Percentiles rank a stretch among this genome's conserved stretches.
Conservation (phyloP, 2,329 filamentous ascomycete genomes). For the Didymella segeticola region DNA sequence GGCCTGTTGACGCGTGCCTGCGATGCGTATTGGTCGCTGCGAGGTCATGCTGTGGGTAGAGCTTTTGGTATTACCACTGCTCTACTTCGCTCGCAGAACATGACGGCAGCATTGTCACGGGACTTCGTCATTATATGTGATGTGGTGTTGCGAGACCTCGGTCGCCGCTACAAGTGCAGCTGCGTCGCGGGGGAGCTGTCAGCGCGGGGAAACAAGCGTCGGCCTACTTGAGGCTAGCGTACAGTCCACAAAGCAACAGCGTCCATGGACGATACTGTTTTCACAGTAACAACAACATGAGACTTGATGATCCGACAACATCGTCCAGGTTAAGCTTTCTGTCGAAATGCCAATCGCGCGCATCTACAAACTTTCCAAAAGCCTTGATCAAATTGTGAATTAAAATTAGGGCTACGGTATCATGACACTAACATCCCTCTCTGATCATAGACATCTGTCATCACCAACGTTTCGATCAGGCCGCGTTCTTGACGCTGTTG, state of each 20-base stretch:
- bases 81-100: not conserved
- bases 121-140: too few relatives aligned
- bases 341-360: too few relatives aligned
- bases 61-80: not conserved
- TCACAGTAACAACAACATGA: too few relatives aligned
- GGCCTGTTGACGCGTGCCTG: constrained; percentile 17
- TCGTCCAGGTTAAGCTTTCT: too few relatives aligned
- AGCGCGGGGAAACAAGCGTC: constrained; percentile 16
- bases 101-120: not conserved
- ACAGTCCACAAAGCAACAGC: not conserved
- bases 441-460: too few relatives aligned
- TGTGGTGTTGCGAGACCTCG: constrained; percentile 16
- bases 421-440: too few relatives aligned
- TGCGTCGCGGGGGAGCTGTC: constrained; percentile 25
- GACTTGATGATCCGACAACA: too few relatives aligned
- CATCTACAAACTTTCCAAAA: too few relatives aligned
- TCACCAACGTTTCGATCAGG: not conserved
- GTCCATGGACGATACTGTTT: too few relatives aligned
- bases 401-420: too few relatives aligned
- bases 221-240: not conserved
- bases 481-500: constrained; percentile 1
- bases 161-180: not conserved
- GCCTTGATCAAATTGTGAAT: too few relatives aligned
- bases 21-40: constrained; percentile 30
- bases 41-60: constrained; percentile 22